phyloP scores from a whole-genome alignment of 2,329 filamentous ascomycete genomes.

The Ustulina deusta region DNA sequence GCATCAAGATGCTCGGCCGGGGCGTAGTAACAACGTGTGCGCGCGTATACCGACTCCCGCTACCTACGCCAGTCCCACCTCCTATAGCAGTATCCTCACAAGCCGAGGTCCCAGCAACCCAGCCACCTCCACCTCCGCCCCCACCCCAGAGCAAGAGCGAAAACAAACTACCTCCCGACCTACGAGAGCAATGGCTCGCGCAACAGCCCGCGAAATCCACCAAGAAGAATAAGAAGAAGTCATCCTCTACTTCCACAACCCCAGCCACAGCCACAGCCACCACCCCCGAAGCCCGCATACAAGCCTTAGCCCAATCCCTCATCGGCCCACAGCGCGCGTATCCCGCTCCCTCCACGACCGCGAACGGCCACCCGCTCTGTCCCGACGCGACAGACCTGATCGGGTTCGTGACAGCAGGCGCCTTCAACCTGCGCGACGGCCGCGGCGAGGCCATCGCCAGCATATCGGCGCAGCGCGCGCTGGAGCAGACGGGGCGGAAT shows the following conservation, averaged over 20 bases:
- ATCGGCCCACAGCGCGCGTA: conserved; percentile 52
- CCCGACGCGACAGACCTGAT: conserved; percentile 81
- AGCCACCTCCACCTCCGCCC: conserved; percentile 47
- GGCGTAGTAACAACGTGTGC: conserved; percentile 79
- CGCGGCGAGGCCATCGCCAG: conserved; percentile 72
- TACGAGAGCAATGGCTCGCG: conserved; percentile 79
- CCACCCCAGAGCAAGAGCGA: conserved; percentile 1
- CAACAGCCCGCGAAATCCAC: conserved; percentile 51
- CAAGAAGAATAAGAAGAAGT: conserved; percentile 23
- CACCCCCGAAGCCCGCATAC: conserved; percentile 55
- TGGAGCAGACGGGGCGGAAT: conserved; percentile 51
- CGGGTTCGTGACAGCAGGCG: conserved; percentile 90
- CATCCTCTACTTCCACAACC: too few relatives aligned
- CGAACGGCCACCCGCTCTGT: conserved; percentile 72
- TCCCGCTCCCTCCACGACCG: conserved; percentile 55
- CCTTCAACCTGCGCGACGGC: conserved; percentile 83
- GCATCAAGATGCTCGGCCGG: conserved; percentile 74
- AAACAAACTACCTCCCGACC: conserved; percentile 57
- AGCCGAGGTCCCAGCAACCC: conserved; percentile 62
- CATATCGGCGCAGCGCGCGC: conserved; percentile 70
- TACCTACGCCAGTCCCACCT: not conserved
- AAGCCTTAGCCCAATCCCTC: conserved; percentile 62
- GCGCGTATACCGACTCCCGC: conserved; percentile 87
- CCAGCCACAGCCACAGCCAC: not conserved
- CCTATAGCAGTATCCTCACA: conserved; percentile 37